Evolutionary conservation across 768 basidiomycete species (phyloP), one percentile per base, ranked within the genome.

Genomic region (Pulveroboletus sp.): DNA sequence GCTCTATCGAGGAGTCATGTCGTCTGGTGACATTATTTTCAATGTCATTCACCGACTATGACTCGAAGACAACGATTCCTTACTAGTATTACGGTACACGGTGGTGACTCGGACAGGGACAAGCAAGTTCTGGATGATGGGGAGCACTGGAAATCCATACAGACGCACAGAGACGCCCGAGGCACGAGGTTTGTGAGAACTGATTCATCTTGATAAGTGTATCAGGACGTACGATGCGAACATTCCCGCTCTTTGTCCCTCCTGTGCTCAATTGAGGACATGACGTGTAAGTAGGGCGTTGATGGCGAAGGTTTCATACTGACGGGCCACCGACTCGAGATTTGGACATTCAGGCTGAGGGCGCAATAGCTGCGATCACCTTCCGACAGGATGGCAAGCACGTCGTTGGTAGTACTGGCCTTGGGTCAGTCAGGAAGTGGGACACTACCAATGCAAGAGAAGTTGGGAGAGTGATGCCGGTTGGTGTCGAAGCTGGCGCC

Each of bases 351-450:
- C 40, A 49, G 27, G 20, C 40, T 23, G 47, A 49, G 35, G 47
- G 47, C 17, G 47, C 37, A n/a, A 37, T 49, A 37, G 10, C 47
- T 17, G 36, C 47, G 41, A 20, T 49, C 21, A 31, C 35, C 41
- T 43, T 43, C 35, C 47, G 35, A 37, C 40, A 31, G 6, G 47
- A 49, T 12, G 47, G 47, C 23, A 43, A 31, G 21, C 47, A 43
- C 21, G 9, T 49, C 21, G 11, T 49, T 19, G 47, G 47, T 16
- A 41, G 40, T 31, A 49, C 34, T 37, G 47, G 40, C 9, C 47
- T 49, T 37, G 47, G 47, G 17, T 29, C 40, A 10, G 34, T 49
- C 2, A 42, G 35, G 35, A 43, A 37, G 43, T 49, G 47, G 47
- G 32, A 16, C 14, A 49, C 42, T 17, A 19, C n/a, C 10, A 27